phyloP scores from a whole-genome alignment of 2,329 filamentous ascomycete genomes.

The Diplodia seriata region DNA sequence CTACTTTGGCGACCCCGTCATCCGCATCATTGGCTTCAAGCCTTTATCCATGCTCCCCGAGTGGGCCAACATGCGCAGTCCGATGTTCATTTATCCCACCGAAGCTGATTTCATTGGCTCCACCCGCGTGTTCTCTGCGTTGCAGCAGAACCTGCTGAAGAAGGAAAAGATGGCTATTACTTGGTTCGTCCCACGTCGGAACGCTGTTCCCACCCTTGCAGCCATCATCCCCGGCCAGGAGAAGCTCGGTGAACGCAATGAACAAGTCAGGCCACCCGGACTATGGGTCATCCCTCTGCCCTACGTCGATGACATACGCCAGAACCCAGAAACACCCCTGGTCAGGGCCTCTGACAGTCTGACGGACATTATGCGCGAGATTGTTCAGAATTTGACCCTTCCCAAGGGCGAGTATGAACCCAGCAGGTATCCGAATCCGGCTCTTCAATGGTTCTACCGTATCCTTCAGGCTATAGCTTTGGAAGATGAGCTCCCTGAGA shows the following conservation, averaged over 20 bases:
- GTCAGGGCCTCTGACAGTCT: slow-evolving; percentile 67
- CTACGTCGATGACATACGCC: slow-evolving; percentile 85
- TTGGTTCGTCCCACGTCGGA: slow-evolving; percentile 86
- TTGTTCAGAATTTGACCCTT: slow-evolving; percentile 86
- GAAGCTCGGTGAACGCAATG: slow-evolving; percentile 66
- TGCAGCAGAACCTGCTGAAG: slow-evolving; percentile 84
- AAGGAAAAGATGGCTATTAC: slow-evolving; percentile 83
- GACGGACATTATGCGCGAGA: slow-evolving; percentile 79
- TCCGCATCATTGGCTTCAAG: slow-evolving; percentile 95
- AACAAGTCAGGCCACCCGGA: slow-evolving; percentile 78
- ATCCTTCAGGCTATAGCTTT: slow-evolving; percentile 91
- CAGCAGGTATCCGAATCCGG: slow-evolving; percentile 84
- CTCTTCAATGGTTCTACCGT: slow-evolving; percentile 94
- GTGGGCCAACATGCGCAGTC: slow-evolving; percentile 86
- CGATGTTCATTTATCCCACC: slow-evolving; percentile 91
- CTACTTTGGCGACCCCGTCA: slow-evolving; percentile 79
- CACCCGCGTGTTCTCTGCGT: slow-evolving; percentile 86
- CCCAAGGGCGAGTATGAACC: slow-evolving; percentile 87
- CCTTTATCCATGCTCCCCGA: slow-evolving; percentile 73
- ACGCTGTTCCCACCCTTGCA: slow-evolving; percentile 79
- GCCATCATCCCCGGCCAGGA: slow-evolving; percentile 80
- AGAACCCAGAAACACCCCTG: slow-evolving; percentile 67
- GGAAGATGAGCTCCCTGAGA: slow-evolving; percentile 85
- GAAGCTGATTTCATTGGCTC: slow-evolving; percentile 91
- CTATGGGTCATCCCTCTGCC: slow-evolving; percentile 90